Evolutionary conservation across 2,329 filamentous ascomycete species (phyloP).

Genomic region (Cladosporium sp.): DNA sequence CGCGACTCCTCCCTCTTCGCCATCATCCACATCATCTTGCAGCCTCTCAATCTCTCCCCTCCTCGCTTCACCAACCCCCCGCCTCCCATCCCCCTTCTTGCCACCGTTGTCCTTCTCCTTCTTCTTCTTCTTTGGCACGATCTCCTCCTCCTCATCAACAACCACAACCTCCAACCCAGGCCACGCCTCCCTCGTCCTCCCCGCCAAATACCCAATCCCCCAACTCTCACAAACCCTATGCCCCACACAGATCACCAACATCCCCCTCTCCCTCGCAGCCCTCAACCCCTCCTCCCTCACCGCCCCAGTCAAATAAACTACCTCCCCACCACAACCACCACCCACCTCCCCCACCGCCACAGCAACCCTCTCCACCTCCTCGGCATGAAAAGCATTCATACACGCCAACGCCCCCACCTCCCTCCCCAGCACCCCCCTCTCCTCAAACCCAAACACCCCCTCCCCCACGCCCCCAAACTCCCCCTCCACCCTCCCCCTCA

Average conservation of each 20-base stretch:
- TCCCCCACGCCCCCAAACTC: neutral
- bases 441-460: neutral
- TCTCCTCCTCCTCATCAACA: constrained; percentile 4
- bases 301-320: constrained; percentile 9
- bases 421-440: neutral
- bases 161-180: constrained; percentile 1
- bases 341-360: neutral
- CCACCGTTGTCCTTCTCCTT: neutral
- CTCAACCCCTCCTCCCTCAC: constrained; percentile 2
- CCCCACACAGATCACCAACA: constrained; percentile 6
- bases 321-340: neutral
- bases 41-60: neutral
- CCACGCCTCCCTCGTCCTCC: neutral
- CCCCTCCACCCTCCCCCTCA: neutral
- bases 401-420: neutral
- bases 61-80: neutral
- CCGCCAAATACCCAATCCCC: constrained; percentile 7
- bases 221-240: constrained; percentile 5
- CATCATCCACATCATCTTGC: neutral
- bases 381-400: constrained; percentile 10
- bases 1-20: neutral
- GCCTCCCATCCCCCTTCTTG: neutral
- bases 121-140: neutral
- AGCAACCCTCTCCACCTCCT: constrained; percentile 4
- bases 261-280: constrained; percentile 3